Evolutionary conservation across 768 basidiomycete species (phyloP), one percentile per base, ranked within the genome.

Genomic region (Phlebiopsis flavidoalba): DNA sequence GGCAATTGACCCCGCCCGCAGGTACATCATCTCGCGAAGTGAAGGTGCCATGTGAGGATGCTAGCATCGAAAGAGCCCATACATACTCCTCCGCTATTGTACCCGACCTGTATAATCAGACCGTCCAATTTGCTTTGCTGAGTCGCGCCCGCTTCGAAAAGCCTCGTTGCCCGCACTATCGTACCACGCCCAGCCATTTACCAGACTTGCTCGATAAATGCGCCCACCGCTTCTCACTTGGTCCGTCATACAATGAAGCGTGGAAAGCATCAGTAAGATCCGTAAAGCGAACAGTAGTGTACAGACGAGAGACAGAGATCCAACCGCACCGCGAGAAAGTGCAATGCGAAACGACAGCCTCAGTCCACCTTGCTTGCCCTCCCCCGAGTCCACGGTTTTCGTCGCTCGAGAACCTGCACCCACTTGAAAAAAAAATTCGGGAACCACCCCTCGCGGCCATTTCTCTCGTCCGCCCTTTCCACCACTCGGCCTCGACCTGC

Each of bases 361-460:
- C 65, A 81, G 35, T 79, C 74, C 8, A 76, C 65, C 65, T 78
- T 79, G n/a, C 69, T 79, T 81, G 5, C 65, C 66, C 58, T 75
- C 77, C 36, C 67, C 75, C 26, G 64, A 31, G 26, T 31, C 26
- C 26, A 65, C 1, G 62, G 59, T 57, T 74, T 77, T 66, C 69
- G 71, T 68, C 81, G 77, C 67, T 80, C 84, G 59, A 91, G 72
- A 3, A 89, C 77, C 71, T 93, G 83, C 3, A 95, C 93, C 83
- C 89, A 95, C 65, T 89, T 93, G n/a, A n/a, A n/a, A n/a, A n/a
- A n/a, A n/a, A n/a, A n/a, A 60, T 78, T 82, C 1, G 95, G 95
- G 81, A 98, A 97, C 93, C 94, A 98, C 0, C 95, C 95, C 65
- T 91, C 87, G 65, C 88, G 80, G 0, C 95, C 95, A n/a, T n/a